phyloP scores from a whole-genome alignment of 73 alveolate genomes.

The Paramecium sexaurelia region DNA sequence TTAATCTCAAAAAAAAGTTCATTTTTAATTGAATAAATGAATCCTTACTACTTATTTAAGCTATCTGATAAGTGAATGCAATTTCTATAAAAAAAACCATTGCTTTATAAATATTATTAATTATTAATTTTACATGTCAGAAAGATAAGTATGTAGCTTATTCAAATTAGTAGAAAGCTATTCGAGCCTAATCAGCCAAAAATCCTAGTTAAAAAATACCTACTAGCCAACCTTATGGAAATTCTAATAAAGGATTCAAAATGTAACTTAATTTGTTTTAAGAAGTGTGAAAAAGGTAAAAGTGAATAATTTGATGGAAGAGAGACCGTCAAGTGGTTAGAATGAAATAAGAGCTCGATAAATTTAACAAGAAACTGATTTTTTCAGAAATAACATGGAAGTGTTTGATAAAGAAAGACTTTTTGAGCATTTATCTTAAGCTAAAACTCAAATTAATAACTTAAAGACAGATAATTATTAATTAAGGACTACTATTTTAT shows the following conservation, averaged over 20 bases:
- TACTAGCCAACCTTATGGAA: conserved; percentile 18
- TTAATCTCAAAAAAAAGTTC: neutral
- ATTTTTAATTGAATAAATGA: neutral
- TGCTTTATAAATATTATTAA: neutral
- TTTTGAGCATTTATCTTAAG: neutral
- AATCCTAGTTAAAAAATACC: conserved; percentile 11
- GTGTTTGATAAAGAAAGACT: conserved; percentile 55
- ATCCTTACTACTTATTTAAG: no score
- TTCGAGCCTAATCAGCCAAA: conserved; percentile 46
- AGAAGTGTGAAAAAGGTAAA: conserved; percentile 10
- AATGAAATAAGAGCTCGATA: neutral
- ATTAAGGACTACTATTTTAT: neutral
- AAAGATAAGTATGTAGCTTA: neutral
- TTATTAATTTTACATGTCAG: neutral
- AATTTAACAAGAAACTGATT: conserved; percentile 38
- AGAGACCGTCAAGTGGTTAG: conserved; percentile 49
- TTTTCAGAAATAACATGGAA: conserved; percentile 50
- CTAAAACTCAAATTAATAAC: neutral
- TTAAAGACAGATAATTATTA: conserved; percentile 32
- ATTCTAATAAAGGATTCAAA: conserved; percentile 26
- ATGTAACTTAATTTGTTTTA: conserved; percentile 5
- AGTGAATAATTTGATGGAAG: conserved; percentile 27
- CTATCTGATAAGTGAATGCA: neutral
- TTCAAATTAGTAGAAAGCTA: neutral
- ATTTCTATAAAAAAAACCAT: neutral